Evolutionary conservation across 805 yeast species (phyloP), one percentile per base, ranked within the genome.

Genomic region (Yarrowia osloensis): DNA sequence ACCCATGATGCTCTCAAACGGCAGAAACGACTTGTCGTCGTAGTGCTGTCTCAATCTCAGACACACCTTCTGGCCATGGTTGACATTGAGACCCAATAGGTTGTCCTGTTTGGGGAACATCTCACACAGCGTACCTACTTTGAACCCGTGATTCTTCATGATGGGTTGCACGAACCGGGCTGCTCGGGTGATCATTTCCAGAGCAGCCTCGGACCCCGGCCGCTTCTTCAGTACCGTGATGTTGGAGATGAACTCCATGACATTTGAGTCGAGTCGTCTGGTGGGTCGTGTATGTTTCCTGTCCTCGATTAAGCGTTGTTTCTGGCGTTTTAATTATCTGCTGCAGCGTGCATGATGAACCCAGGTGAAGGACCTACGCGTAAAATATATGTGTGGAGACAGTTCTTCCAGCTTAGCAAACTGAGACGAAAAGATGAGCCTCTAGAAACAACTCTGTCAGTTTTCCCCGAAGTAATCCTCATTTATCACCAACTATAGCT

Each of bases 51-150:
- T 80, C 39, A 94, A 78, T 68, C 98, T 76, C 12, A 94, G 73
- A 74, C 88, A 82, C 21, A 94, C 86, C 74, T 88, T 89, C 68
- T 79, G 79, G 0, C 98, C 98, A 7, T 77, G 77, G 74, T 91
- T 91, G 8, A 91, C 91, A 75, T 94, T 94, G 70, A 92, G 77
- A 0, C 98, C 98, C 13, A 93, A 77, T 22, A 94, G 77, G 17
- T 81, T 76, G 2, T 83, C 79, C 72, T 84, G 81, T 69, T 83
- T 87, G 2, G 98, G 98, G 69, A 80, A 88, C 84, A 94, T 90
- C 75, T 94, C 98, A 70, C 89, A 84, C 17, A 94, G 75, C 0
- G 83, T 78, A 0, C 86, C 86, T 2, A 93, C 94, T 65, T 83
- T 85, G 74, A 90, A 85, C 4, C 84, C 81, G 68, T 86, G 82